Base-by-base conservation (phyloP, 768 basidiomycete species). In the Clitopilus passeckerianus region DNA sequence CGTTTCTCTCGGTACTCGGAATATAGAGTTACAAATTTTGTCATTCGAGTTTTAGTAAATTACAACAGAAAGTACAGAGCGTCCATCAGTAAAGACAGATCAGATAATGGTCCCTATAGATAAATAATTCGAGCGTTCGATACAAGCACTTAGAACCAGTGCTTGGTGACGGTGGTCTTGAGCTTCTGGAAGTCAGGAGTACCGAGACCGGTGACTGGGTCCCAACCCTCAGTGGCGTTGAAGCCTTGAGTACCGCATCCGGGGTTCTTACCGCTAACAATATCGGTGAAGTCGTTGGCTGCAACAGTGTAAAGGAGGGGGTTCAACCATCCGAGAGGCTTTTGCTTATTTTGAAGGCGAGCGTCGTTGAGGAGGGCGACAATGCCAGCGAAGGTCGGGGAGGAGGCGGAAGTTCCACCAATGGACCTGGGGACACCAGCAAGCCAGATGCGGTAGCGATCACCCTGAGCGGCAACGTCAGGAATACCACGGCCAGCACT, bases 201-300 rank as follows among this genome's bases (percentile, higher is more conserved):
- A 6, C 68, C 68, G 30, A 69, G 65, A 10, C 68, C 68, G 3
- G 67, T 68, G 14, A 67, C 70, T 56, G 64, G 68, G 57, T 70
- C 69, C 68, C 66, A 70, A 12, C 66, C 30, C 14, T 22, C 20
- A 46, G 22, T 22, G 35, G 66, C 65, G 46, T 63, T 65, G 59
- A 75, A 77, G 24, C 80, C 80, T 30, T 69, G 61, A 1, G 78
- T 80, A 2, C 74, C 74, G 61, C 80, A 82, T 8, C 81, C 81
- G 0, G 79, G 77, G 62, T 77, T 78, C 22, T 71, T 70, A 14
- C 69, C 69, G 14, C 24, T 43, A 6, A 61, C 63, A 46, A 70
- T 68, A 54, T 70, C 69, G 44, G 63, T 67, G 50, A 70, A 65
- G 5, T 65, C 69, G 6, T 46, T 33, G 9, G 61, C 50, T 16